Percentiles rank a stretch among this genome's conserved stretches.
Evolutionary conservation across 768 basidiomycete genomes (phyloP).

Genomic region (Mycena galopus): DNA sequence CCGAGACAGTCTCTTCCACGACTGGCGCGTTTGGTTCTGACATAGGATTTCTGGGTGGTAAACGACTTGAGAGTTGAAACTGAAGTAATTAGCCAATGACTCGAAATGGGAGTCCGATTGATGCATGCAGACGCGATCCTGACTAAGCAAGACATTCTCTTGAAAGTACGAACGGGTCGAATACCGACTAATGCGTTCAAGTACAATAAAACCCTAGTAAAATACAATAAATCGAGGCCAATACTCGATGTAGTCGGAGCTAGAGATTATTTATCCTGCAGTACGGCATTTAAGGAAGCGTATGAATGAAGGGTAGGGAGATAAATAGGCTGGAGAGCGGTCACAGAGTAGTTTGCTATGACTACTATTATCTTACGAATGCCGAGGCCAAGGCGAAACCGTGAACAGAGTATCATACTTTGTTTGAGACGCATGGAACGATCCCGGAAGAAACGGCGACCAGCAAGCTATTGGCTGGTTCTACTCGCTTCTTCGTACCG

Average conservation of each 20-base stretch:
- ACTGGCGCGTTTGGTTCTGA: slow-evolving; percentile 13
- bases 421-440: slow-evolving; percentile 33
- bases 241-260: neutral
- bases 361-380: slow-evolving; percentile 38
- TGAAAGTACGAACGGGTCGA: neutral
- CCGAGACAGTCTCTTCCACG: neutral
- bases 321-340: slow-evolving; percentile 30
- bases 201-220: neutral
- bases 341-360: slow-evolving; percentile 30
- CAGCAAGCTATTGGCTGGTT: slow-evolving; percentile 7
- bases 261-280: slow-evolving; percentile 32
- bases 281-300: slow-evolving; percentile 29
- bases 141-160: slow-evolving; percentile 15
- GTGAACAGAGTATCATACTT: slow-evolving; percentile 38
- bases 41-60: neutral
- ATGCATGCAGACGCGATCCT: slow-evolving; percentile 16
- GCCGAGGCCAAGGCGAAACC: slow-evolving; percentile 28
- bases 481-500: slow-evolving; percentile 12
- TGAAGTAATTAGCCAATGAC: neutral
- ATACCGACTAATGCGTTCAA: neutral
- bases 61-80: neutral
- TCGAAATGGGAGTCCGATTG: neutral
- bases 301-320: slow-evolving; percentile 14
- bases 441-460: slow-evolving; percentile 16
- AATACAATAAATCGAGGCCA: slow-evolving; percentile 15